Base-by-base conservation (phyloP, 75 land plant species). In the Sequoia sempervirens region DNA sequence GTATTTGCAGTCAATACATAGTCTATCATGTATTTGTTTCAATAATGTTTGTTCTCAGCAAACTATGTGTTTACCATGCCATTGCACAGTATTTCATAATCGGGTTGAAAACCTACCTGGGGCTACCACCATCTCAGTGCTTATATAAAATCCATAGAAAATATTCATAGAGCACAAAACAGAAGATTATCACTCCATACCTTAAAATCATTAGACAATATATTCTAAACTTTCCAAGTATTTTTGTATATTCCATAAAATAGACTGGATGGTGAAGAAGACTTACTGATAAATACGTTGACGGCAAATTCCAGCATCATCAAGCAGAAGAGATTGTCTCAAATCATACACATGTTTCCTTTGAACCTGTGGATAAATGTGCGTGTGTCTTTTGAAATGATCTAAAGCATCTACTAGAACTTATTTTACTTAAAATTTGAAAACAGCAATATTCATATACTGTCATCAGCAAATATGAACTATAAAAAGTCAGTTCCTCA, bases 311-410 rank as follows among this genome's bases (percentile, higher is more conserved):
- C 91, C 94, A 83, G 87, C 66, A 83, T 92, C 93, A 81, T 92
- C 98, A 4, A 91, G 90, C 84, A 98, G 82, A 81, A 98, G 86
- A 32, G 85, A 80, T 81, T 98, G 98, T 72, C 99, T 89, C 32
- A 98, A 88, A 66, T 88, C 87, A 82, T 96, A 98, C 17, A 98
- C 99, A 90, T 98, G 99, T 84, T 93, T 96, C 50, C 99, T 87
- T 80, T 98, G 99, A 38, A 98, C 99, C 99, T 96, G 85, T 36
- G 85, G 30, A 81, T 34, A 50, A 34, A 81, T 34, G 28, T 52
- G 14, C 14, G 5, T 15, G 56, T 36, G 32, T 53, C 34, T 17
- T 80, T 46, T n/a, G 37, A 50, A 80, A 30, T 14, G 20, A 53
- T 17, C 2, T 81, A 36, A 2, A 36, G 23, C 45, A 1, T 45